Conservation (phyloP, 192 early-diverging fungal species). For the Coemansia sp. region DNA sequence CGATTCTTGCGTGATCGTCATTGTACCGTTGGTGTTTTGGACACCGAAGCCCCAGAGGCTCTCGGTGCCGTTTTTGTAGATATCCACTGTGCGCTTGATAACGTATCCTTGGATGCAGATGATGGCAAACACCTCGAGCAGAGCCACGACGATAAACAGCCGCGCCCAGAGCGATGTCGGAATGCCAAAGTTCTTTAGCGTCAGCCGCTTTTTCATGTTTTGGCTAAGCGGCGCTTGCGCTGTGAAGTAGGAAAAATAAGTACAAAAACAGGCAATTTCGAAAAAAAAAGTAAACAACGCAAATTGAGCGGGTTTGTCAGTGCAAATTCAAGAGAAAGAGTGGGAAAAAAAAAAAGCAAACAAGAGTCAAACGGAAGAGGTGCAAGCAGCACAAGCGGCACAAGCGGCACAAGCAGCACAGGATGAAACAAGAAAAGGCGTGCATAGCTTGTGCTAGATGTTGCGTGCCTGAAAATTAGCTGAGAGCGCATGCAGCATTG, state of each 20-base stretch:
- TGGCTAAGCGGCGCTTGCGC: too few species aligned
- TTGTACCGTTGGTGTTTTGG: slow-evolving; percentile 34
- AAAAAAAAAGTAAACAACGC: background rate
- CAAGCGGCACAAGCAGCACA: too few species aligned
- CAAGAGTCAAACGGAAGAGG: background rate
- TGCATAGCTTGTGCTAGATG: too few species aligned
- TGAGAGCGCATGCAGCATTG: too few species aligned
- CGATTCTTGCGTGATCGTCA: slow-evolving; percentile 52
- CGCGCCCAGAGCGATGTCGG: slow-evolving; percentile 54
- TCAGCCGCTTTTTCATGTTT: slow-evolving; percentile 22
- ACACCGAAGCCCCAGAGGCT: slow-evolving; percentile 53
- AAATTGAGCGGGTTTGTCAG: background rate
- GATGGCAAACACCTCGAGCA: slow-evolving; percentile 53
- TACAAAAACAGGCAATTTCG: background rate
- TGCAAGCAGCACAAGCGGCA: too few species aligned
- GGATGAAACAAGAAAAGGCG: too few species aligned
- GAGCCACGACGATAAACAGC: slow-evolving; percentile 45
- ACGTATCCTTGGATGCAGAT: slow-evolving; percentile 54
- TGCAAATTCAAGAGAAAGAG: background rate
- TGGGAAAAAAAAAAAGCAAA: background rate
- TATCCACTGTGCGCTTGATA: slow-evolving; percentile 51
- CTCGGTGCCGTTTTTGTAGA: slow-evolving; percentile 52
- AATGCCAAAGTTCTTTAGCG: slow-evolving; percentile 46
- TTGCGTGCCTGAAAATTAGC: too few species aligned
- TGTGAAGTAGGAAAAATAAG: background rate